A percentile compares a stretch with the other conserved stretches of the same genome.
phyloP scores from a whole-genome alignment of 306 rosid genomes.

The Medicago ruthenica region DNA sequence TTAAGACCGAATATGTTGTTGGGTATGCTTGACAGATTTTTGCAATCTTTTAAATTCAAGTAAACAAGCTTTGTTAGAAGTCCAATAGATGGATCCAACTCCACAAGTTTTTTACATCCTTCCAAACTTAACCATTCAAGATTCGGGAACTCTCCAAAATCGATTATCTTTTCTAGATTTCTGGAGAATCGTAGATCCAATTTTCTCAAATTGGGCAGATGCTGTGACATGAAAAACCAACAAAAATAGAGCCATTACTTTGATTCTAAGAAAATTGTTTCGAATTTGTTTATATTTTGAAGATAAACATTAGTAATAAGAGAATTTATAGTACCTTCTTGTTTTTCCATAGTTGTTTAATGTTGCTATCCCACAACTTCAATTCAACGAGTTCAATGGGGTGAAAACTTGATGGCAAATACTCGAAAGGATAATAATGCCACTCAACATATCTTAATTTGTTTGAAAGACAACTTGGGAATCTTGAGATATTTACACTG shows the following conservation, averaged over 20 bases:
- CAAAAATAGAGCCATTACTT: too few species aligned
- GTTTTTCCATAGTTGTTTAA: constrained; percentile 33
- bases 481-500: too few species aligned
- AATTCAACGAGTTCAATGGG: constrained; percentile 15
- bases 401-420: constrained; percentile 23
- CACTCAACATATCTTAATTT: neutral
- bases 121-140: neutral
- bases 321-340: constrained; percentile 5
- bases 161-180: neutral
- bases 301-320: neutral
- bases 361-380: neutral
- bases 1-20: neutral
- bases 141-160: neutral
- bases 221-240: neutral
- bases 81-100: too few species aligned
- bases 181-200: neutral
- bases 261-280: neutral
- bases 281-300: neutral
- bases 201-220: neutral
- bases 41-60: neutral
- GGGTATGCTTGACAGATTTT: neutral
- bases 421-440: neutral
- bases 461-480: neutral
- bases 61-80: too few species aligned
- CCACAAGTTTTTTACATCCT: too few species aligned